These are phyloP conservation scores for Dactylis glomerata DNA, from an alignment of 176 grass and related monocot species.

Conservation along the genomic window DNA sequence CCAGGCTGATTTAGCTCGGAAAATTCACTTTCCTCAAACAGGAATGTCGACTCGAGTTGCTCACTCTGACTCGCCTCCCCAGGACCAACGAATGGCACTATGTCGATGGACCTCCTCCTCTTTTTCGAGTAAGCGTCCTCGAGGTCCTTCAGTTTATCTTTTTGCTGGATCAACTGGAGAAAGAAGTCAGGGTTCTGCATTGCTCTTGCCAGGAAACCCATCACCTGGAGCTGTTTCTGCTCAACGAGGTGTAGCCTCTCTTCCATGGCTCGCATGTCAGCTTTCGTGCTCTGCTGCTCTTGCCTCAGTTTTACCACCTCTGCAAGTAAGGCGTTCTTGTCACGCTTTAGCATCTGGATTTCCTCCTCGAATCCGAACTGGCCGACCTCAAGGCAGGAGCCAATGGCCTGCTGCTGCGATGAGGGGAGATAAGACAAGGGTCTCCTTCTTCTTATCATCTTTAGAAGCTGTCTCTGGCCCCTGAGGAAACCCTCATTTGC, in stretches of 20 bases:
- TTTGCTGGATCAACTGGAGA: conserved; percentile 55
- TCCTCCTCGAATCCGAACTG: conserved; percentile 61
- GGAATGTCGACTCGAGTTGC: conserved; percentile 10
- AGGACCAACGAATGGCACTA: not conserved
- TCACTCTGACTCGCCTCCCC: not conserved
- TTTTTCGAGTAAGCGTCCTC: conserved; percentile 56
- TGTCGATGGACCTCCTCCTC: conserved; percentile 53
- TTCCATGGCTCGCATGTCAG: conserved; percentile 61
- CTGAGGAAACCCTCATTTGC: conserved; percentile 70
- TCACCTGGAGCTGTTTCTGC: conserved; percentile 65
- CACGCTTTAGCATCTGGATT: conserved; percentile 50
- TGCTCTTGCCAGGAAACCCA: conserved; percentile 72
- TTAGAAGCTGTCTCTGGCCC: conserved; percentile 60
- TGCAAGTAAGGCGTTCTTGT: conserved; percentile 61
- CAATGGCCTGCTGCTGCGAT: conserved; percentile 22
- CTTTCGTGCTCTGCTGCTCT: conserved; percentile 50
- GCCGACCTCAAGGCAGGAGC: conserved; percentile 51
- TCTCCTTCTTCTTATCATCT: conserved; percentile 62
- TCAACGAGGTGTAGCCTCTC: conserved; percentile 48
- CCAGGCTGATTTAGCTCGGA: conserved; percentile 24
- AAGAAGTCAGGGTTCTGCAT: conserved; percentile 71
- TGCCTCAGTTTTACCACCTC: conserved; percentile 80
- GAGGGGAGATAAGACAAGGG: conserved; percentile 17
- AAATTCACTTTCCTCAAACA: conserved; percentile 1
- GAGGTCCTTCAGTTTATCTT: conserved; percentile 46